These are phyloP conservation scores for Kwoniella mangroviensis DNA, from an alignment of 768 basidiomycete genomes.

Conservation along the genomic window DNA sequence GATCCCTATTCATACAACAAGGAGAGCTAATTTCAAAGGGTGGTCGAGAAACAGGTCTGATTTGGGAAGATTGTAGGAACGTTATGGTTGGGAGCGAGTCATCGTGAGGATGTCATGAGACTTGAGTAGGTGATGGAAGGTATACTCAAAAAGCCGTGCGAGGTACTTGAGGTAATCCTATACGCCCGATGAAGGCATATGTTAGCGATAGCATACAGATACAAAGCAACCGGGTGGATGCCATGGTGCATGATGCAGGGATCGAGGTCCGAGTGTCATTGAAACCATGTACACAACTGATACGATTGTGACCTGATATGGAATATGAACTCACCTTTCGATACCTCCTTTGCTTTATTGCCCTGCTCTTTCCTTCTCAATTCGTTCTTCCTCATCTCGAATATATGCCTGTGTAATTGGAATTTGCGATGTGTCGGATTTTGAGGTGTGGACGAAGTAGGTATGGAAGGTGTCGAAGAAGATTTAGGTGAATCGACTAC, in stretches of 20 bases:
- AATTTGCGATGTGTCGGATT: slow-evolving; percentile 69
- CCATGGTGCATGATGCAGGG: too few species aligned
- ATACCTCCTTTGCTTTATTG: slow-evolving; percentile 52
- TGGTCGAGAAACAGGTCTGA: too few species aligned
- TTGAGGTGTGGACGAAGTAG: slow-evolving; percentile 29
- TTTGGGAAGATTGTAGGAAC: too few species aligned
- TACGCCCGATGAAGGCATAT: background rate
- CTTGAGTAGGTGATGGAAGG: too few species aligned
- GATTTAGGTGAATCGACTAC: slow-evolving; percentile 38
- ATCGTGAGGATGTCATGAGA: too few species aligned
- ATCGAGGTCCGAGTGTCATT: too few species aligned
- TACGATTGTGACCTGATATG: too few species aligned
- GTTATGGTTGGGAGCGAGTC: too few species aligned
- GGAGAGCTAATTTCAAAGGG: too few species aligned
- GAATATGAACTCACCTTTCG: slow-evolving; percentile 54
- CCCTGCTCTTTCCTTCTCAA: slow-evolving; percentile 74
- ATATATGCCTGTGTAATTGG: slow-evolving; percentile 80
- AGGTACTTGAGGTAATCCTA: slow-evolving; percentile 32
- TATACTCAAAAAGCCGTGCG: slow-evolving; percentile 17
- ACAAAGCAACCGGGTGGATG: background rate
- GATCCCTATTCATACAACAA: too few species aligned
- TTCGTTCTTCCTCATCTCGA: slow-evolving; percentile 75
- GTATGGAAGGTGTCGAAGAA: slow-evolving; percentile 46
- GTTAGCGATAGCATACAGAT: background rate
- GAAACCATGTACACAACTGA: too few species aligned